Conservation (phyloP, 2,329 filamentous ascomycete species). For the Fusarium sambucinum region DNA sequence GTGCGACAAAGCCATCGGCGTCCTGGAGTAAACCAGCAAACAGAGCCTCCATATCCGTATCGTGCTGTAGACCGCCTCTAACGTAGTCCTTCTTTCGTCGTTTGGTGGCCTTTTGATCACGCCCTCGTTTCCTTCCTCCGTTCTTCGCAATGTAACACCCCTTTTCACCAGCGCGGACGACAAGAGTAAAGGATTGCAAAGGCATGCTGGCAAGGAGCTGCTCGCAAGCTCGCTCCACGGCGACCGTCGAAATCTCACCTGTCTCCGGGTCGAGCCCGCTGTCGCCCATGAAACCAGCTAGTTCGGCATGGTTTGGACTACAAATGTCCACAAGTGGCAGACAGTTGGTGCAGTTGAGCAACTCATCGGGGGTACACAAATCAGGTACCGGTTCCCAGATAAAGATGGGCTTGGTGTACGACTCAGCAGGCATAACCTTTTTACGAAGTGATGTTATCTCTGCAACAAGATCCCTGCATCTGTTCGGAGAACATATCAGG, state of each 20-base stretch:
- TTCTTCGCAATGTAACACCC: slow-evolving; percentile 76
- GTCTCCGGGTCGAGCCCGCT: slow-evolving; percentile 66
- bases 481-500: slow-evolving; percentile 82
- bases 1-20: slow-evolving; percentile 63
- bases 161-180: slow-evolving; percentile 77
- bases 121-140: slow-evolving; percentile 63
- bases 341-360: slow-evolving; percentile 73
- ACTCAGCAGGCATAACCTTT: slow-evolving; percentile 51
- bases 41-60: slow-evolving; percentile 72
- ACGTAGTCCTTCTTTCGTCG: slow-evolving; percentile 59
- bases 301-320: slow-evolving; percentile 87
- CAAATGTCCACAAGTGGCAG: slow-evolving; percentile 72
- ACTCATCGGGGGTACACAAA: slow-evolving; percentile 78
- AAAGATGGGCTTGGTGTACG: slow-evolving; percentile 74
- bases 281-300: slow-evolving; percentile 85
- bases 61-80: slow-evolving; percentile 66
- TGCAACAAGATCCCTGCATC: slow-evolving; percentile 80
- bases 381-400: slow-evolving; percentile 98
- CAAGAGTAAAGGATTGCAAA: slow-evolving; percentile 73
- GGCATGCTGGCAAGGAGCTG: slow-evolving; percentile 74
- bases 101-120: slow-evolving; percentile 46
- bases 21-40: slow-evolving; percentile 70
- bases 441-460: slow-evolving; percentile 74
- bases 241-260: slow-evolving; percentile 64
- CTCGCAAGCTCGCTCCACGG: slow-evolving; percentile 70